phyloP scores from a whole-genome alignment of 2,329 filamentous ascomycete species.

The Botrytis paeoniae region DNA sequence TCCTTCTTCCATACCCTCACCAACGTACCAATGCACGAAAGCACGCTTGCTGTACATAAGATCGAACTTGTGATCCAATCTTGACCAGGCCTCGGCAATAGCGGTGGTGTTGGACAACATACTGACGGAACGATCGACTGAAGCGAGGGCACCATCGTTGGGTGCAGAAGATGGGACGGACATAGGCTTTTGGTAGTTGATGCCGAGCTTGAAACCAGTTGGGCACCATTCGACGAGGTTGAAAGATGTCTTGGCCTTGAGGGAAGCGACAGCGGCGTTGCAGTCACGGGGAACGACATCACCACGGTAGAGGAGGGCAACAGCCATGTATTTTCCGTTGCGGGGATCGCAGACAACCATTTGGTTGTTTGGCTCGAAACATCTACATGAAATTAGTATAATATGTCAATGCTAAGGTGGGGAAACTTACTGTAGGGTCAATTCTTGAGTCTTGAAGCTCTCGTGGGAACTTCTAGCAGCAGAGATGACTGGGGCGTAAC shows the following conservation, averaged over 20 bases:
- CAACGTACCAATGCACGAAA: conserved; percentile 70
- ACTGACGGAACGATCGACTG: conserved; percentile 53
- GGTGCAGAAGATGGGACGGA: conserved; percentile 44
- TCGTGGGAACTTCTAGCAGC: conserved; percentile 61
- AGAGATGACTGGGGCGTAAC: conserved; percentile 61
- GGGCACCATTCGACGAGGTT: conserved; percentile 68
- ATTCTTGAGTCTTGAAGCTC: conserved; percentile 62
- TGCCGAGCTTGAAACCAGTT: conserved; percentile 66
- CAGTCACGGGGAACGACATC: conserved; percentile 63
- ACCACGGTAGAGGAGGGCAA: conserved; percentile 63
- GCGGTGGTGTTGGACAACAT: conserved; percentile 68
- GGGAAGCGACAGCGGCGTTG: conserved; percentile 53
- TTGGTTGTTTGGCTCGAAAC: conserved; percentile 66
- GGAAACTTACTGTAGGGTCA: conserved; percentile 58
- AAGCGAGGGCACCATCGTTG: conserved; percentile 48
- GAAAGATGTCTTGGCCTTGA: conserved; percentile 63
- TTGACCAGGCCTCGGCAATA: conserved; percentile 62
- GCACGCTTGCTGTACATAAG: conserved; percentile 69
- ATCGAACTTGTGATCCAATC: conserved; percentile 66
- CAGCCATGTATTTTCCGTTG: conserved; percentile 68
- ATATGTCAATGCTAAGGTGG: neutral
- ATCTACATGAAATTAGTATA: conserved; percentile 37
- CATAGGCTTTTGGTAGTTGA: conserved; percentile 61
- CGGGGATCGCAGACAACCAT: conserved; percentile 65
- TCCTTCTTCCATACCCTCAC: conserved; percentile 68